phyloP scores from a whole-genome alignment of 495 filamentous ascomycete genomes.

The Neurospora sp. region DNA sequence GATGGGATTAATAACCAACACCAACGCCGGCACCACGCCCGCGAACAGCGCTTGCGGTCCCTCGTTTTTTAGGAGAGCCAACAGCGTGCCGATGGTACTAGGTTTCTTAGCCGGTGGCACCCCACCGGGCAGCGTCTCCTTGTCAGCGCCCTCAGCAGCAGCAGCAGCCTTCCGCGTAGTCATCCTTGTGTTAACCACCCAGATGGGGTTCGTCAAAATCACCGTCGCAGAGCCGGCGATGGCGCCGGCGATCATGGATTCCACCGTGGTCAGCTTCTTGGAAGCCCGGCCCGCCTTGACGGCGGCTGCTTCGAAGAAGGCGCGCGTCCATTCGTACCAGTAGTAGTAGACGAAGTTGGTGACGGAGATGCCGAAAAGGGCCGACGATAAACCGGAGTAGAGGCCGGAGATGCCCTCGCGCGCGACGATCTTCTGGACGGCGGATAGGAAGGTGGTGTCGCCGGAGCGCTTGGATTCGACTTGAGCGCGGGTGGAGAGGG shows the following conservation, averaged over 20 bases:
- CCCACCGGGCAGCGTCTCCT: conserved; percentile 27
- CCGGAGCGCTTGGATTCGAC: conserved; percentile 85
- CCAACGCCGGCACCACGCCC: conserved; percentile 83
- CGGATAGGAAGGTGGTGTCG: conserved; percentile 68
- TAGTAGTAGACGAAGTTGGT: conserved; percentile 99
- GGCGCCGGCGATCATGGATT: conserved; percentile 92
- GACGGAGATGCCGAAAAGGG: conserved; percentile 92
- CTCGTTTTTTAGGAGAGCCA: conserved; percentile 67
- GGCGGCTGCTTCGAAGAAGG: conserved; percentile 78
- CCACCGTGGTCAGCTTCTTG: conserved; percentile 76
- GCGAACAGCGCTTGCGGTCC: conserved; percentile 78
- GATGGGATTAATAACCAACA: conserved; percentile 95
- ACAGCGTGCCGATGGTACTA: conserved; percentile 68
- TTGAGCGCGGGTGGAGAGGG: conserved; percentile 93
- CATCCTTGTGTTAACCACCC: conserved; percentile 98
- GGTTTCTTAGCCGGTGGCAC: conserved; percentile 30
- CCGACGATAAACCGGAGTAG: conserved; percentile 82
- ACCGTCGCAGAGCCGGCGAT: conserved; percentile 91
- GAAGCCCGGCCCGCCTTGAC: conserved; percentile 61
- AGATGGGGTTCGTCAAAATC: conserved; percentile 93
- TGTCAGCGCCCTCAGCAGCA: conserved; percentile 39
- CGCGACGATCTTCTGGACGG: conserved; percentile 76
- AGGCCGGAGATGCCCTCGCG: conserved; percentile 83
- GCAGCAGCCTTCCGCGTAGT: conserved; percentile 61
- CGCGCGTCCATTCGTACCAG: conserved; percentile 97